Conservation (phyloP, 2,329 filamentous ascomycete species). For the Calycina herbarum region DNA sequence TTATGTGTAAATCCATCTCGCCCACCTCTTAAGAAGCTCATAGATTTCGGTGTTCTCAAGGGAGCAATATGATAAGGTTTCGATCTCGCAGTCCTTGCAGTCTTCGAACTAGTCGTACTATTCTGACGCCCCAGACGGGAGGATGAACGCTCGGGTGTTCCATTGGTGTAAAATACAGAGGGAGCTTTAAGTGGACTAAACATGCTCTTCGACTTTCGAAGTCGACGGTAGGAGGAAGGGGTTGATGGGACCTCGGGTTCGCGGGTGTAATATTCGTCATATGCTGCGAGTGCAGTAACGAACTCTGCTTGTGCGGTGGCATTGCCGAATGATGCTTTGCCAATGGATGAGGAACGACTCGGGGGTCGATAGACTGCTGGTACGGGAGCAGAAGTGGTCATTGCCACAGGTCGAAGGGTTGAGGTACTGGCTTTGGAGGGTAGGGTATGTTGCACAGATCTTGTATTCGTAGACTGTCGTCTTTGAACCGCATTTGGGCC, state of each 20-base stretch:
- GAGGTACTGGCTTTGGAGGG: conserved; percentile 23
- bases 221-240: conserved; percentile 49
- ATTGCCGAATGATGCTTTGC: conserved; percentile 31
- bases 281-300: conserved; percentile 41
- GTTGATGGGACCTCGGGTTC: conserved; percentile 51
- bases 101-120: conserved; percentile 20
- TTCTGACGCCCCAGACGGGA: conserved; percentile 15
- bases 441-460: conserved; percentile 23
- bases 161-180: conserved; percentile 35
- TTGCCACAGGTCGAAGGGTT: conserved; percentile 30
- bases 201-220: conserved; percentile 59
- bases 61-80: conserved; percentile 29
- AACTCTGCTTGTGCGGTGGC: conserved; percentile 35
- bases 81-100: conserved; percentile 24
- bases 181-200: conserved; percentile 39
- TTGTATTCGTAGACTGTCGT: conserved; percentile 28
- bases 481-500: conserved; percentile 33
- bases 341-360: conserved; percentile 36
- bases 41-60: conserved; percentile 53
- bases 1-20: conserved; percentile 30
- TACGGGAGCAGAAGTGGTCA: conserved; percentile 33
- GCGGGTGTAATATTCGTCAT: conserved; percentile 47
- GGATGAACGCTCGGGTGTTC: conserved; percentile 28
- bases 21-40: conserved; percentile 50
- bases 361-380: conserved; percentile 35